phyloP scores from a whole-genome alignment of 768 basidiomycete genomes.

The Hydnomerulius pinastri region DNA sequence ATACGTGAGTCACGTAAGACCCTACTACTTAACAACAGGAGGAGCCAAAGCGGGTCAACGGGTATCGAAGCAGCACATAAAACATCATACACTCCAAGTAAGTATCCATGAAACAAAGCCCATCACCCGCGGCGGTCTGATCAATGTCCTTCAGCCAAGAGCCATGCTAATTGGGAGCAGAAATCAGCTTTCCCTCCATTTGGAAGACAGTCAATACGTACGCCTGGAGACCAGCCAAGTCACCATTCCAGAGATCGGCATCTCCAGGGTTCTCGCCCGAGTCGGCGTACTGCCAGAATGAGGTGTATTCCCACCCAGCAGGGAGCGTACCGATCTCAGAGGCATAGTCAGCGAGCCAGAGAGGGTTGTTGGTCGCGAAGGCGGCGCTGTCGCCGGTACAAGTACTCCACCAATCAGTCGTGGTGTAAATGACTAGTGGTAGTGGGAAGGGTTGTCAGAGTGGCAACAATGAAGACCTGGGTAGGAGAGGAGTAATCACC shows the following conservation, averaged over 20 bases:
- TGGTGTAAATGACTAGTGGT: constrained; percentile 56
- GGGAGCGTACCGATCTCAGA: constrained; percentile 55
- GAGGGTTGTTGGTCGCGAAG: constrained; percentile 53
- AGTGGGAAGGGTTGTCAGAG: background rate
- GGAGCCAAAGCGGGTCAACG: no score
- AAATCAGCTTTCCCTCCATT: background rate
- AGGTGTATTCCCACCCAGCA: constrained; percentile 55
- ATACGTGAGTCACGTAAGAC: no score
- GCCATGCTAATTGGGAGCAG: constrained; percentile 18
- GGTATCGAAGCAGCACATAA: no score
- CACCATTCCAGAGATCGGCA: constrained; percentile 58
- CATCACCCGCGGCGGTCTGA: no score
- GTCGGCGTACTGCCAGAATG: constrained; percentile 65
- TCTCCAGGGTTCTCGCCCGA: constrained; percentile 59
- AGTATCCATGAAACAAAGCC: no score
- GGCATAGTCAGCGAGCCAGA: constrained; percentile 62
- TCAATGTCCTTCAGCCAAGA: constrained; percentile 8
- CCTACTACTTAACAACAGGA: no score
- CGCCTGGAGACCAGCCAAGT: constrained; percentile 42
- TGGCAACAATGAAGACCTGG: background rate
- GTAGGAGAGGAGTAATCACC: constrained; percentile 25
- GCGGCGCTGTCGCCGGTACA: constrained; percentile 61
- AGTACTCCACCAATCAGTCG: constrained; percentile 66
- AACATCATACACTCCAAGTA: no score
- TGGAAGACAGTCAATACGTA: constrained; percentile 15